Percentiles rank a stretch among this genome's conserved stretches.
Conservation (phyloP, 306 rosid genomes). For the Quercus ilex region DNA sequence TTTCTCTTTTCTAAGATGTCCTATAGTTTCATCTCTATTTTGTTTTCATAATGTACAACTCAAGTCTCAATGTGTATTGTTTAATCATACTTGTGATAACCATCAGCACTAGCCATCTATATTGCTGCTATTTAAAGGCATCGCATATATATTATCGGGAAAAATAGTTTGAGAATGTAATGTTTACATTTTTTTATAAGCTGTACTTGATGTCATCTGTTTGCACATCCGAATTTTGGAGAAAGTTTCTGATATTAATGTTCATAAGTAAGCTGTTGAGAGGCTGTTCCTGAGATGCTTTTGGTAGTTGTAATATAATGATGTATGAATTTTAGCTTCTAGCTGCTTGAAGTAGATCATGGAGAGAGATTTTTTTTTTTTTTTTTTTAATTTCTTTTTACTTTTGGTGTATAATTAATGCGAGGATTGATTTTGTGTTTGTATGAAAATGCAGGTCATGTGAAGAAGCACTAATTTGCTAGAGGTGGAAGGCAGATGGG, state of each 20-base stretch:
- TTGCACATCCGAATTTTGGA: background rate
- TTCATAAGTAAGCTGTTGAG: background rate
- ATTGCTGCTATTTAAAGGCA: background rate
- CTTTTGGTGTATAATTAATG: background rate
- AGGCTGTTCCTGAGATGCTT: no score
- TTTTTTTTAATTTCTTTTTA: background rate
- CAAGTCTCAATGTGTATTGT: background rate
- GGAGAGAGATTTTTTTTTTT: background rate
- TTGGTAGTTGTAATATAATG: background rate
- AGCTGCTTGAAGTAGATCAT: background rate
- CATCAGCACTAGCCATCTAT: background rate
- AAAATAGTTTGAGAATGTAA: background rate
- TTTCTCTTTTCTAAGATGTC: background rate
- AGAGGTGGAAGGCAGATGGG: conserved; percentile 1
- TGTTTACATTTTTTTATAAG: background rate
- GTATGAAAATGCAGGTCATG: conserved; percentile 1
- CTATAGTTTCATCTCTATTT: background rate
- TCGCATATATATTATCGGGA: background rate
- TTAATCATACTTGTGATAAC: background rate
- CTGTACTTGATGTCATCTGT: background rate
- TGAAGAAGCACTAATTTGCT: background rate
- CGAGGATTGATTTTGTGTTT: background rate
- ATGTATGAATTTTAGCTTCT: background rate
- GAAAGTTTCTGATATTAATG: background rate
- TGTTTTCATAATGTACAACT: background rate